phyloP scores from a whole-genome alignment of 805 yeast genomes.

The Kuraishia hungarica region DNA sequence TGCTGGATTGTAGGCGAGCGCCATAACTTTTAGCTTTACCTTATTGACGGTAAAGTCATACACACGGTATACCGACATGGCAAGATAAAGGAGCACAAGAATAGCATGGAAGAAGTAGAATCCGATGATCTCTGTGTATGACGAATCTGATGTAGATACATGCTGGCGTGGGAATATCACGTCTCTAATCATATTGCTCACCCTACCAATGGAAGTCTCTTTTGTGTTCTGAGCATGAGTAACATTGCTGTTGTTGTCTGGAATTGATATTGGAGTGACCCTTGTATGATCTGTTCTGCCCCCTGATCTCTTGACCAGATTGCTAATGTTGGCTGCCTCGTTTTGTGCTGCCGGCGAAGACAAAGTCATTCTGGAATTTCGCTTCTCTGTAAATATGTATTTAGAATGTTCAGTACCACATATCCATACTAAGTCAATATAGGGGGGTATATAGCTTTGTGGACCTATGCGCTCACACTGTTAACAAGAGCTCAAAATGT shows the following conservation, averaged over 20 bases:
- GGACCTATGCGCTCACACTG: too few relatives aligned
- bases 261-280: not conserved
- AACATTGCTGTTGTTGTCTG: not conserved
- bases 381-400: too few relatives aligned
- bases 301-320: not conserved
- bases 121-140: slow-evolving; percentile 2
- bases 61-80: slow-evolving; percentile 48
- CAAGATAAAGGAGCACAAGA: slow-evolving; percentile 42
- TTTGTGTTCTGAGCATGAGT: not conserved
- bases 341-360: not conserved
- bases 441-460: too few relatives aligned
- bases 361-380: not conserved
- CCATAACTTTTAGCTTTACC: slow-evolving; percentile 46
- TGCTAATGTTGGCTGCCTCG: not conserved
- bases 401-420: too few relatives aligned
- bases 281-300: not conserved
- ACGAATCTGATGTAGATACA: not conserved
- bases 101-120: slow-evolving; percentile 37
- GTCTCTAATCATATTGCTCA: not conserved
- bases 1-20: slow-evolving; percentile 58
- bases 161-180: not conserved
- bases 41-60: slow-evolving; percentile 43
- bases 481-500: too few relatives aligned
- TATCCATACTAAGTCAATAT: too few relatives aligned
- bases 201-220: not conserved